Evolutionary conservation across 805 yeast genomes (phyloP), one percentile per base, ranked within the genome.

Genomic region (Saturnispora mendoncae): DNA sequence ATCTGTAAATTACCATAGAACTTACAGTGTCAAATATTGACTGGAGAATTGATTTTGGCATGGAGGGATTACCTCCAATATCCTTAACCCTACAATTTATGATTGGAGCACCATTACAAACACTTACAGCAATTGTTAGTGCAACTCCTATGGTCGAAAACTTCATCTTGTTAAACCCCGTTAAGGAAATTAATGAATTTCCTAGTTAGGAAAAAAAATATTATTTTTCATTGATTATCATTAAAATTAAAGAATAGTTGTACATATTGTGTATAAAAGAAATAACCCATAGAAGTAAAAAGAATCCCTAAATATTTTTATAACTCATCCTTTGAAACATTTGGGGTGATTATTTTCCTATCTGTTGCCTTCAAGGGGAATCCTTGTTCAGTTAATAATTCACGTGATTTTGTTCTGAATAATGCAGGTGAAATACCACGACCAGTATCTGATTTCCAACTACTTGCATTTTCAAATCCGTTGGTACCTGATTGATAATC

Each of bases 401-500:
- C 43, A 13, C 53, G 47, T 3, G 63, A 55, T 30, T 56, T 38
- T 12, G 49, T 50, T 38, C 49, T 52, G 42, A 52, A 56, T 6
- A 60, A 40, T 19, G 51, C 46, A 4, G 51, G 48, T 12, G 55
- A 47, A 12, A 61, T 62, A 42, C 67, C 67, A 20, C 38, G 36
- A n/a, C 58, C 63, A 29, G 63, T 64, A 25, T 57, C 62, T 15
- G 77, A 64, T 36, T 61, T 58, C 87, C 88, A 82, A 12, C 72
- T 68, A 38, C 60, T 68, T 31, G 84, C 74, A 39, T 71, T 72
- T 56, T 78, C 86, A 52, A 83, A 83, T 1, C 90, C 90, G 56
- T 80, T 80, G 21, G 64, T 59, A 43, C 76, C 80, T 38, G 62
- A 57, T 60, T 81, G 90, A 57, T 81, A 88, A 56, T 83, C 87